Evolutionary conservation across 2,329 filamentous ascomycete genomes (phyloP).

Genomic region (Annulohypoxylon truncatum): DNA sequence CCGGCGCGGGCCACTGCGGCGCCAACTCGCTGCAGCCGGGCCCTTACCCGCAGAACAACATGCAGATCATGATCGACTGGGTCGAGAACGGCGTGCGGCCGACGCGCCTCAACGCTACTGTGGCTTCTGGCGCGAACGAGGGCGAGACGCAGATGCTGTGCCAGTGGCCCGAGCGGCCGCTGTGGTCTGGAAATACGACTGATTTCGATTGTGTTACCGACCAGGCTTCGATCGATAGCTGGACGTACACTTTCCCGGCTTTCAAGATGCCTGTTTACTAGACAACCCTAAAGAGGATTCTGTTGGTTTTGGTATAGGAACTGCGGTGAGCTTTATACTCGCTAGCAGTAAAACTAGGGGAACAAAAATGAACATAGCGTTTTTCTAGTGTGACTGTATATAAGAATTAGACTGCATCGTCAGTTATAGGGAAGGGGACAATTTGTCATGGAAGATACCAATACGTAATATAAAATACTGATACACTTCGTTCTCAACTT

Average conservation of each 20-base stretch:
- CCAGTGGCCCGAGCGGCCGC: slow-evolving; percentile 54
- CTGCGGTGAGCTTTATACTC: too few species aligned
- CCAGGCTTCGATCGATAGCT: slow-evolving; percentile 42
- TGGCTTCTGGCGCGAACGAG: slow-evolving; percentile 46
- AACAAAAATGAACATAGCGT: neutral
- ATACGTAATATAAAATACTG: neutral
- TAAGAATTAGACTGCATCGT: neutral
- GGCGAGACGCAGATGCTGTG: slow-evolving; percentile 54
- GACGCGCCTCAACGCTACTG: slow-evolving; percentile 53
- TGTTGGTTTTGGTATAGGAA: too few species aligned
- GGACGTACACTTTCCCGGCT: slow-evolving; percentile 44
- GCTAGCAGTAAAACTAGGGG: neutral
- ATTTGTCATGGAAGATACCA: neutral
- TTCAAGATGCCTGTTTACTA: slow-evolving; percentile 42
- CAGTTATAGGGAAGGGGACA: neutral
- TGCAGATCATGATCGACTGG: slow-evolving; percentile 77
- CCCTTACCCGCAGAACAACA: slow-evolving; percentile 67
- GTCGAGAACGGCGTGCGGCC: slow-evolving; percentile 66
- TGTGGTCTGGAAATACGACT: slow-evolving; percentile 44
- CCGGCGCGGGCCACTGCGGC: slow-evolving; percentile 64
- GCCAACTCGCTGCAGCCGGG: slow-evolving; percentile 59
- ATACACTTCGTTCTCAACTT: neutral
- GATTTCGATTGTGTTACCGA: slow-evolving; percentile 43
- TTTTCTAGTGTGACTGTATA: neutral
- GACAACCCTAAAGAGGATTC: too few species aligned